These are phyloP conservation scores for Xylaria sp. DNA, from an alignment of 2,329 filamentous ascomycete genomes.

Conservation along the genomic window DNA sequence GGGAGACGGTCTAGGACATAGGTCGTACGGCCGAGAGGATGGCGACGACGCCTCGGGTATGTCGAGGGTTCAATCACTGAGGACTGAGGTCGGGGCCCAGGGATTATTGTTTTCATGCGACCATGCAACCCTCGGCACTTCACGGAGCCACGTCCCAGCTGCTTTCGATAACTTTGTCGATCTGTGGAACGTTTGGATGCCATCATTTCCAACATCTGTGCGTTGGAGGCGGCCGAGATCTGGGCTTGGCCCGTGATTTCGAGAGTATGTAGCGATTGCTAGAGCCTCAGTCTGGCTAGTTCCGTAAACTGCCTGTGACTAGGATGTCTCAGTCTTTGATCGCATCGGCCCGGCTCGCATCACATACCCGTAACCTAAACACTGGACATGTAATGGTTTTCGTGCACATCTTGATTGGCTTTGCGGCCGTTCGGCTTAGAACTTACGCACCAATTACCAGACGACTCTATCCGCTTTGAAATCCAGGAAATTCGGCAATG, in stretches of 20 bases:
- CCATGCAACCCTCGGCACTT: constrained; percentile 44
- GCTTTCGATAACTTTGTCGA: constrained; percentile 11
- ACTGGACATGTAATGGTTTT: not conserved
- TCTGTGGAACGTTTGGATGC: constrained; percentile 10
- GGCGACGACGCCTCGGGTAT: not conserved
- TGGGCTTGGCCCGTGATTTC: constrained; percentile 1
- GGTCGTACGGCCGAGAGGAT: not conserved
- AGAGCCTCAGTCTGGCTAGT: constrained; percentile 11
- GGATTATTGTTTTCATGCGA: constrained; percentile 39
- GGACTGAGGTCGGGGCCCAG: constrained; percentile 26
- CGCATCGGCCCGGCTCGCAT: constrained; percentile 21
- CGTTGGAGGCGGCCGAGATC: constrained; percentile 6
- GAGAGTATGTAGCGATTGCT: not conserved
- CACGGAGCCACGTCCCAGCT: constrained; percentile 21
- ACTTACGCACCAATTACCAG: not conserved
- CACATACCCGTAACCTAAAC: constrained; percentile 11
- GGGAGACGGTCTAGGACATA: not conserved
- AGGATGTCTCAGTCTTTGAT: not conserved
- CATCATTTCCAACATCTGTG: not conserved
- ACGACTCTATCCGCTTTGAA: not conserved
- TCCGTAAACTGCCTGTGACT: not conserved
- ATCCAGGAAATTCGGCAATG: not conserved
- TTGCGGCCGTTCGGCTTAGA: not conserved
- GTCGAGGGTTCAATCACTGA: constrained; percentile 10
- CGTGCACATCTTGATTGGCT: not conserved